phyloP scores from a whole-genome alignment of 75 land plant genomes.

The Gnetum montanum region DNA sequence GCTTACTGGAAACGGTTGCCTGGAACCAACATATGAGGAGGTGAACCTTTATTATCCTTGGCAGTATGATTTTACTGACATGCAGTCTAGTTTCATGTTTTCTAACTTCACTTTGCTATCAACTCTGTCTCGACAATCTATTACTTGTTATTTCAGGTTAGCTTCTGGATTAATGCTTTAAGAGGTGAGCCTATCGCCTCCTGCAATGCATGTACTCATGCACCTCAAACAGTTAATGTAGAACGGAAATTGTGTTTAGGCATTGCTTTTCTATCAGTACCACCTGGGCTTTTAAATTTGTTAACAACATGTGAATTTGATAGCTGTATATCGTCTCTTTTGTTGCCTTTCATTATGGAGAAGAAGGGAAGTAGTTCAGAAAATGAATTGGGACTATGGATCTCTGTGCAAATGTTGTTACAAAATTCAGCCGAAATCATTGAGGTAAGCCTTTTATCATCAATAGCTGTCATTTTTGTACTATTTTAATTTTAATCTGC shows the following conservation, averaged over 20 bases:
- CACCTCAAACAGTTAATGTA: conserved; percentile 1
- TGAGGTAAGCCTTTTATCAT: too few relatives aligned
- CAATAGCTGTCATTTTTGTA: too few relatives aligned
- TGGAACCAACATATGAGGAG: conserved; percentile 34
- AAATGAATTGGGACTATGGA: conserved; percentile 32
- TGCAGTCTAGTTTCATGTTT: neutral
- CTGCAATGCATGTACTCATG: neutral
- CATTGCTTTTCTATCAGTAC: conserved; percentile 32
- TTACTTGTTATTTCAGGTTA: neutral
- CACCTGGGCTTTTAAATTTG: conserved; percentile 26
- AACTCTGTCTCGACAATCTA: neutral
- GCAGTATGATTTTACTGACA: neutral
- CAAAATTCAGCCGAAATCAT: conserved; percentile 21
- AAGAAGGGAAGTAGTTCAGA: conserved; percentile 1
- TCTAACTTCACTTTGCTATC: neutral
- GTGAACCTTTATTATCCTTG: conserved; percentile 9
- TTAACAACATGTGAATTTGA: conserved; percentile 15
- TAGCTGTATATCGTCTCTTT: conserved; percentile 14
- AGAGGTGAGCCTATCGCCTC: neutral
- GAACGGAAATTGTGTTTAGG: conserved; percentile 29
- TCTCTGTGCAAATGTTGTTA: conserved; percentile 32
- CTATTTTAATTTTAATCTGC: too few relatives aligned
- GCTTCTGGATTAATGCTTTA: conserved; percentile 7
- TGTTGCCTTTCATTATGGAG: conserved; percentile 9
- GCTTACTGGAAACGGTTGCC: conserved; percentile 24